Percentiles rank a stretch among this genome's conserved stretches.
These are phyloP conservation scores for Sporisorium reilianum DNA, from an alignment of 1,284 basidiomycete genomes.

Conservation along the genomic window DNA sequence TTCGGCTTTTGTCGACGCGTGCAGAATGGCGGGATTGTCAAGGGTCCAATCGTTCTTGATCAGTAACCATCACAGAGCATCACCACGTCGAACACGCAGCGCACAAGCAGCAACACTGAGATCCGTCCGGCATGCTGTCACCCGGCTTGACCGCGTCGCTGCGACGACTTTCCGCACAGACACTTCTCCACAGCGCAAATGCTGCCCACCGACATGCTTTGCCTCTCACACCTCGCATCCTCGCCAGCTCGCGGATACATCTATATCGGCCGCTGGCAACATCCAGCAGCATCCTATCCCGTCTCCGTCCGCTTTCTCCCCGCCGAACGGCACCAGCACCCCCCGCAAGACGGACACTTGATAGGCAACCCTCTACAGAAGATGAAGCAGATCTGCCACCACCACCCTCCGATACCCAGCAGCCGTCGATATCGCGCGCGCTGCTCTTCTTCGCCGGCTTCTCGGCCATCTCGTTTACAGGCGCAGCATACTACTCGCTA, in stretches of 20 bases:
- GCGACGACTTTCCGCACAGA: neutral
- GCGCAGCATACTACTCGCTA: constrained; percentile 38
- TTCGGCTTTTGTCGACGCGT: neutral
- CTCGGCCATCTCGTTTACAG: constrained; percentile 26
- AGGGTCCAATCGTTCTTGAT: neutral
- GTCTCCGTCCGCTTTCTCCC: neutral
- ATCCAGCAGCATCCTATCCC: neutral
- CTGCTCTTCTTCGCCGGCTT: constrained; percentile 38
- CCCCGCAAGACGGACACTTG: neutral
- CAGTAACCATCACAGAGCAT: neutral
- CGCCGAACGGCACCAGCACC: neutral
- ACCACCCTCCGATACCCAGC: constrained; percentile 5
- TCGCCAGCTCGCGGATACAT: neutral
- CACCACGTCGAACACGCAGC: neutral
- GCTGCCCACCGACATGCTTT: neutral
- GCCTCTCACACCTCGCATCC: neutral
- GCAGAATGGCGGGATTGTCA: neutral
- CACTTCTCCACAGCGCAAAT: neutral
- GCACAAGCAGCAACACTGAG: too few relatives aligned
- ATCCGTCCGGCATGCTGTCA: constrained; percentile 12
- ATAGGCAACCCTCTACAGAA: too few relatives aligned
- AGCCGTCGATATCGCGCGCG: constrained; percentile 26
- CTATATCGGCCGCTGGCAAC: neutral
- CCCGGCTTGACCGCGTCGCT: constrained; percentile 11
- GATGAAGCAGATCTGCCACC: too few relatives aligned